Percentiles rank a stretch among this genome's conserved stretches.
phyloP scores from a whole-genome alignment of 805 yeast species.

The Myxozyma vanderwaltii region DNA sequence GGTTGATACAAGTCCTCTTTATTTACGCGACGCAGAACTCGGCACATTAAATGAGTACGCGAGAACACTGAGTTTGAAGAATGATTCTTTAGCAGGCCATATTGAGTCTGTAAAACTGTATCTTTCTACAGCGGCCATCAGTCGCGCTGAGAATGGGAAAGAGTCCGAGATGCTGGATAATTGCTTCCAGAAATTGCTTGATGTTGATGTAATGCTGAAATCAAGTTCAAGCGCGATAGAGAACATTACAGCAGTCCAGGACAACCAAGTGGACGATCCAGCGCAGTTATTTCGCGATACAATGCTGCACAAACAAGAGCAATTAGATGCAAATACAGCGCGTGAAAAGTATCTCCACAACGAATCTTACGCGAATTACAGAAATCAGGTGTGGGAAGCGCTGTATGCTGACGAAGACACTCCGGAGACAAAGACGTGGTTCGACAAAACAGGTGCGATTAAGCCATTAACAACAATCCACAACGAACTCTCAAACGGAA shows the following conservation, averaged over 20 bases:
- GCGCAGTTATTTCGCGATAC: background rate
- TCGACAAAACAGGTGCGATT: conserved; percentile 8
- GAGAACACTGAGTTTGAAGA: no score
- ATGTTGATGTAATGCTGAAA: background rate
- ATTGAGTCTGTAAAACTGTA: background rate
- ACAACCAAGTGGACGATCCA: conserved; percentile 9
- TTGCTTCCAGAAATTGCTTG: background rate
- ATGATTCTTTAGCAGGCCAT: background rate
- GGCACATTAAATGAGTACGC: background rate
- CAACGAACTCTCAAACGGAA: background rate
- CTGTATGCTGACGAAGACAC: conserved; percentile 26
- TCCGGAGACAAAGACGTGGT: conserved; percentile 21
- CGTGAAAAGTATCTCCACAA: conserved; percentile 10
- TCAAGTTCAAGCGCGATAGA: background rate
- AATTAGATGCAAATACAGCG: background rate
- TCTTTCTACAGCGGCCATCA: background rate
- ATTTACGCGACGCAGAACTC: background rate
- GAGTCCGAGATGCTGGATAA: conserved; percentile 7
- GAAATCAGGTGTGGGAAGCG: conserved; percentile 20
- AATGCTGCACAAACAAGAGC: background rate
- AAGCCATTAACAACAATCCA: background rate
- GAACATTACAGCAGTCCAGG: background rate
- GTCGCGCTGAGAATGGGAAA: conserved; percentile 1
- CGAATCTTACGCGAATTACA: conserved; percentile 5
- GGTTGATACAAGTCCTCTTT: background rate